Conservation (phyloP, 257 asterid species). For the Plantago elongata region DNA sequence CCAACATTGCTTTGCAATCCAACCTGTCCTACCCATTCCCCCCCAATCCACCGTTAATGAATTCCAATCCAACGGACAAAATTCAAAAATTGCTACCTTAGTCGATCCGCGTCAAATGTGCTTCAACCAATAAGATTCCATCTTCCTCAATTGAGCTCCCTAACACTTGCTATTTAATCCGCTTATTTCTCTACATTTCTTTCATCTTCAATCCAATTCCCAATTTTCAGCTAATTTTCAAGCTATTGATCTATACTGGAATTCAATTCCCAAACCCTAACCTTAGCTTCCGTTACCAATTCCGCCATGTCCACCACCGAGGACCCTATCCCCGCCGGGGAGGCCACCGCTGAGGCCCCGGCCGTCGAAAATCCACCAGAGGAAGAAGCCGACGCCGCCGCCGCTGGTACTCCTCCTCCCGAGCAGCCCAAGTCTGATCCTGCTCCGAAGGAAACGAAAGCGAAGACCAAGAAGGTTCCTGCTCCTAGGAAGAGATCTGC, state of each 20-base stretch:
- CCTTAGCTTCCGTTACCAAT: not conserved
- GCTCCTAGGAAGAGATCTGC: slow-evolving; percentile 37
- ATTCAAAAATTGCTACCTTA: slow-evolving; percentile 21
- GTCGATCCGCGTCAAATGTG: slow-evolving; percentile 31
- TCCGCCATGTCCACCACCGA: slow-evolving; percentile 23
- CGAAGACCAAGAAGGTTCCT: slow-evolving; percentile 39
- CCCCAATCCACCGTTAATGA: slow-evolving; percentile 28
- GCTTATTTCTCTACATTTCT: not conserved
- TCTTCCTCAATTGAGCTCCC: slow-evolving; percentile 7
- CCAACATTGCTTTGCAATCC: slow-evolving; percentile 26
- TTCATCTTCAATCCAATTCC: slow-evolving; percentile 5
- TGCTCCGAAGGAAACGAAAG: slow-evolving; percentile 23
- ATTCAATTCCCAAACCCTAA: slow-evolving; percentile 12
- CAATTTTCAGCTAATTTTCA: not conserved
- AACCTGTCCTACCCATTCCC: slow-evolving; percentile 17
- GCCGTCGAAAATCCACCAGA: slow-evolving; percentile 10
- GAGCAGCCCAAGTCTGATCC: slow-evolving; percentile 4
- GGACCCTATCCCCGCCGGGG: slow-evolving; percentile 19
- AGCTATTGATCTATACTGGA: not conserved
- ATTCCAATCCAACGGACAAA: slow-evolving; percentile 24
- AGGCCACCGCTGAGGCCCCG: slow-evolving; percentile 19
- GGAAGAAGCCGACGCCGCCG: not conserved
- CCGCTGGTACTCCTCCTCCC: too few species aligned
- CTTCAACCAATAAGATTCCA: slow-evolving; percentile 32
- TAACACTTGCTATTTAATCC: slow-evolving; percentile 26